A percentile compares a stretch with the other conserved stretches of the same genome.
Conservation (phyloP, 2,329 filamentous ascomycete genomes). For the Botrytis galanthina region DNA sequence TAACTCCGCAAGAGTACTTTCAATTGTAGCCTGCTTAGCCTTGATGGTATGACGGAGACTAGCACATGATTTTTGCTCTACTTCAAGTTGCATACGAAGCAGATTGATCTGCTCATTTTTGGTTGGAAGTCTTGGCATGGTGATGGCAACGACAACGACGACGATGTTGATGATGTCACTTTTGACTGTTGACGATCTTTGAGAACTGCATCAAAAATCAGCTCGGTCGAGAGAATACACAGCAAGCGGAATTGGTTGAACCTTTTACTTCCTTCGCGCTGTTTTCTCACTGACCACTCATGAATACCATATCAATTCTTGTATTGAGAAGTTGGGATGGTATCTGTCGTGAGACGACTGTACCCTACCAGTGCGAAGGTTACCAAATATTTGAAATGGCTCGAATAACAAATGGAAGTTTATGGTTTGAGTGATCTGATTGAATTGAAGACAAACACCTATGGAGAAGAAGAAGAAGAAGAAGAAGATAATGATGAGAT, state of each 20-base stretch:
- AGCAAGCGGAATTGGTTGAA: background rate
- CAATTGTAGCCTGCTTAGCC: background rate
- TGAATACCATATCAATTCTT: background rate
- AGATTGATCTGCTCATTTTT: conserved; percentile 14
- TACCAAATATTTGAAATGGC: background rate
- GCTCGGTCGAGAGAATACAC: background rate
- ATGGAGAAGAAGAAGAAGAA: no score
- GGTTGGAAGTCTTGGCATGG: conserved; percentile 4
- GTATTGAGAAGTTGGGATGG: background rate
- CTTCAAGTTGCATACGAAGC: conserved; percentile 16
- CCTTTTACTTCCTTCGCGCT: no score
- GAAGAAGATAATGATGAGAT: no score
- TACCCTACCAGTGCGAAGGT: background rate
- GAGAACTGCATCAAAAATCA: background rate
- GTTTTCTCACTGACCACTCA: background rate
- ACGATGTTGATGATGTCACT: background rate
- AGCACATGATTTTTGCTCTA: conserved; percentile 1
- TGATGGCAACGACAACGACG: background rate
- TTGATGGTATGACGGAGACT: background rate
- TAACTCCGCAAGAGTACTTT: background rate
- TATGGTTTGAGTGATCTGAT: background rate
- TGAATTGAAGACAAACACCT: background rate
- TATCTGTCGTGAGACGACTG: background rate
- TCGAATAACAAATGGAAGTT: background rate
- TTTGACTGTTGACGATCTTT: background rate